Conservation (phyloP, 805 yeast species). For the Priceomyces haplophilus region DNA sequence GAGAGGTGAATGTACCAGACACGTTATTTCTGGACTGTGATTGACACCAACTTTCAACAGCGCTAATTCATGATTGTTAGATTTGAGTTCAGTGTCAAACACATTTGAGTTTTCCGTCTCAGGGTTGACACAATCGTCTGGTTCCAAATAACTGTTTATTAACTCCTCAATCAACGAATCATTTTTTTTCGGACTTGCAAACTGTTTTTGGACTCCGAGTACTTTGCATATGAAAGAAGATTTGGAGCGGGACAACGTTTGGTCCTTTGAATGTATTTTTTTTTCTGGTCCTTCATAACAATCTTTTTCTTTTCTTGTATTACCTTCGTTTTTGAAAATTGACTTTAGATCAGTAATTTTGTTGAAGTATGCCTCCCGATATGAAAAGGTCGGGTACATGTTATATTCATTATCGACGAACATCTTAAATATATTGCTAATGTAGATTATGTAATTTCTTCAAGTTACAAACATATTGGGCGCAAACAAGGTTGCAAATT, state of each 20-base stretch:
- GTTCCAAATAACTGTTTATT: constrained; percentile 3
- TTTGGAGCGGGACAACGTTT: background rate
- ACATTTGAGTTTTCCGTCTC: background rate
- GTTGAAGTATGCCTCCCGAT: background rate
- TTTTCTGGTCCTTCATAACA: background rate
- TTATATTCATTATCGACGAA: background rate
- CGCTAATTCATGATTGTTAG: background rate
- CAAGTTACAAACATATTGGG: background rate
- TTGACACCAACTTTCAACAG: background rate
- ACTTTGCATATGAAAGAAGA: background rate
- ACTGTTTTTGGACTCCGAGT: background rate
- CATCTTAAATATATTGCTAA: background rate
- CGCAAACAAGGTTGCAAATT: background rate
- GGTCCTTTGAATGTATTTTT: background rate
- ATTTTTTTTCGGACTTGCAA: background rate
- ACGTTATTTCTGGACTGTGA: no score
- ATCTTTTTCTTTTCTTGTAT: constrained; percentile 1
- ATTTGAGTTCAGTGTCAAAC: background rate
- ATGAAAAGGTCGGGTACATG: background rate
- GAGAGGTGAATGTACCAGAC: no score
- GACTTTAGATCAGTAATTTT: constrained; percentile 1
- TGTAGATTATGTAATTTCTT: background rate
- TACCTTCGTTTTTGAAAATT: background rate
- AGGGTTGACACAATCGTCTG: background rate
- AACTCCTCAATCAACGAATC: constrained; percentile 8